A percentile compares a stretch with the other conserved stretches of the same genome.
Conservation (phyloP, 768 basidiomycete genomes). For the Agaricus subrufescens region DNA sequence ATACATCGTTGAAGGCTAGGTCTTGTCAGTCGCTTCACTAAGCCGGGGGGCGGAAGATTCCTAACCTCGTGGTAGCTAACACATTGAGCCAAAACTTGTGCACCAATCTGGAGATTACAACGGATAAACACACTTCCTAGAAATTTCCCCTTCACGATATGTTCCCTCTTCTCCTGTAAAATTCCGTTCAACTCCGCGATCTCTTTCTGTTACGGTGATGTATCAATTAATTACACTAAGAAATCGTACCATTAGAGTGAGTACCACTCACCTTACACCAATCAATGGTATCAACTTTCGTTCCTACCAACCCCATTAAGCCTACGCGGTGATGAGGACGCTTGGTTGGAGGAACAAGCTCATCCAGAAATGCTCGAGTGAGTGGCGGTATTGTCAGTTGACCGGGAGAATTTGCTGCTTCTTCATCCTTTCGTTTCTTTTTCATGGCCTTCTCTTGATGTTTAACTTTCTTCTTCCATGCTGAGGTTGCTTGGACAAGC, state of each 20-base stretch:
- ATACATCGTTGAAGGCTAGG: constrained; percentile 50
- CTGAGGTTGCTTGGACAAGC: constrained; percentile 33
- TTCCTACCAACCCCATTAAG: constrained; percentile 45
- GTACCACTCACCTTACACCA: constrained; percentile 45
- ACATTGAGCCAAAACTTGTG: constrained; percentile 64
- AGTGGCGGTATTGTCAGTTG: constrained; percentile 19
- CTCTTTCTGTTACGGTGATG: constrained; percentile 33
- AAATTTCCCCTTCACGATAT: constrained; percentile 38
- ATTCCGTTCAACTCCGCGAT: constrained; percentile 40
- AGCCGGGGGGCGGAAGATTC: background rate
- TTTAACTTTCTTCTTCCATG: constrained; percentile 35
- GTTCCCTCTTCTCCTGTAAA: constrained; percentile 36
- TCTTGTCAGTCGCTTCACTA: background rate
- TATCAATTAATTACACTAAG: background rate
- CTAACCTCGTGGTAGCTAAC: constrained; percentile 46
- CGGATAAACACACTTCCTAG: constrained; percentile 58
- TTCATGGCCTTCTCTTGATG: constrained; percentile 27
- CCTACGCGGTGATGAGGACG: constrained; percentile 52
- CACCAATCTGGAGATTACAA: constrained; percentile 70
- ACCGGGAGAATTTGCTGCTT: constrained; percentile 13
- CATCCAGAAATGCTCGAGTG: constrained; percentile 36
- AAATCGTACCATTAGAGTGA: background rate
- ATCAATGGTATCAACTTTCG: constrained; percentile 64
- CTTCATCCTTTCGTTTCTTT: constrained; percentile 23
- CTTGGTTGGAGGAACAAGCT: constrained; percentile 44